Base-by-base conservation (phyloP, 805 yeast species). In the Naumovozyma castellii region DNA sequence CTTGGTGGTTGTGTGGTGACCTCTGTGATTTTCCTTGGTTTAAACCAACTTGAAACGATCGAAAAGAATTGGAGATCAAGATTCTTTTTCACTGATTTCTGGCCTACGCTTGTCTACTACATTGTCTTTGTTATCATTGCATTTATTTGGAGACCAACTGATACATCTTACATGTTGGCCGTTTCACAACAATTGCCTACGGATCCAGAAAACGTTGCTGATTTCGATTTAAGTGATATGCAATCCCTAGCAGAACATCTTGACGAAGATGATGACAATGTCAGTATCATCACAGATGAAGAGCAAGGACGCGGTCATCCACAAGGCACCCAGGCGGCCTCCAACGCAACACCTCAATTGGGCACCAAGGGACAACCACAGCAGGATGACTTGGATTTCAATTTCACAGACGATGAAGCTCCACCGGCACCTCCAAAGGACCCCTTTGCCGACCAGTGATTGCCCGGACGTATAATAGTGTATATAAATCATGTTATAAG, bases 131-230 rank as follows among this genome's bases (percentile, higher is more conserved):
- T 81, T 52, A 75, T 87, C 8, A 71, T 92, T 47, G 84, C 95
- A 4, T 76, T 87, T 67, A 75, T 92, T 46, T 92, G 98, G 98
- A 80, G 98, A 62, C 99, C 99, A 39, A 90, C 97, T 0, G 92
- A 83, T 50, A 86, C 95, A 32, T 87, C 95, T 42, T 84, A 88
- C 54, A 80, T 94, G 76, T 75, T 92, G 56, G 97, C 97, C 10
- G 88, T 88, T 46, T 84, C 96, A 2, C 85, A 86, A 39, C 97
- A 92, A 65, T 69, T 92, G 34, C 92, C 95, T 48, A 82, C 83
- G 6, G 92, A 80, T 43, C 84, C 81, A 45, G 72, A 71, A 42
- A 79, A 74, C 29, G 83, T 74, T 10, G 87, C 76, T 33, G 82
- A 77, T 54, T 76, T 76, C 51, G 82, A 77, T 50, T 64, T 76